These are phyloP conservation scores for Scedosporium dehoogii DNA, from an alignment of 2,329 filamentous ascomycete species.

Conservation along the genomic window DNA sequence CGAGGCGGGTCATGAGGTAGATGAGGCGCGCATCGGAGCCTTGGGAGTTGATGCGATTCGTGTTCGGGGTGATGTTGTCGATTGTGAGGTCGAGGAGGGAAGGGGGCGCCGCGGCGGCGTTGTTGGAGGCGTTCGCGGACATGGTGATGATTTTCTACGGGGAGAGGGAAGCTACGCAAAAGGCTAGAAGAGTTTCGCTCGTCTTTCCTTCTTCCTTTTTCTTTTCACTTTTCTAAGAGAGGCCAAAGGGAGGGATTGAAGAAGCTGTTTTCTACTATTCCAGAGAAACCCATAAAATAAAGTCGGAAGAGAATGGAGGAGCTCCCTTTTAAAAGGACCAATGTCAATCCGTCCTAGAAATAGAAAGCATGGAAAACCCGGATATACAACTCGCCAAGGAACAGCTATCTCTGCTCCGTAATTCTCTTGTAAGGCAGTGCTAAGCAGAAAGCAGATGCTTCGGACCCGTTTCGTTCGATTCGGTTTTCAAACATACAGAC, in stretches of 20 bases:
- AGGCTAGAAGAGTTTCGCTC: neutral
- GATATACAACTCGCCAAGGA: neutral
- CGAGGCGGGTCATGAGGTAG: conserved; percentile 59
- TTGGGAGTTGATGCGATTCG: conserved; percentile 59
- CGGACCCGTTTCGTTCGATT: neutral
- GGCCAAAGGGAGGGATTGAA: too few relatives aligned
- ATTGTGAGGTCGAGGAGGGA: conserved; percentile 46
- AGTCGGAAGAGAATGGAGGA: neutral
- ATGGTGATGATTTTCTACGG: neutral
- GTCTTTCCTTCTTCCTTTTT: too few relatives aligned
- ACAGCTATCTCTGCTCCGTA: neutral
- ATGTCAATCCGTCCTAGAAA: too few relatives aligned
- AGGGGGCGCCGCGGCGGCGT: conserved; percentile 1
- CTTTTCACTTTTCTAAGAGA: too few relatives aligned
- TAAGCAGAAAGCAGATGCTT: neutral
- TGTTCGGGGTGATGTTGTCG: conserved; percentile 67
- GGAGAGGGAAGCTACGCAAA: too few relatives aligned
- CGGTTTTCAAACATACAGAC: neutral
- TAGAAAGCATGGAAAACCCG: neutral
- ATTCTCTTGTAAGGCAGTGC: conserved; percentile 1
- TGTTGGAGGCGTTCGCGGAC: neutral
- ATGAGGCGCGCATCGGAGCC: conserved; percentile 50
- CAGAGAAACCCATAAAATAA: too few relatives aligned
- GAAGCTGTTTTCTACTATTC: too few relatives aligned
- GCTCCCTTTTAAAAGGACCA: neutral